phyloP scores from a whole-genome alignment of 345 rosid genomes.

The Brassica rapa region DNA sequence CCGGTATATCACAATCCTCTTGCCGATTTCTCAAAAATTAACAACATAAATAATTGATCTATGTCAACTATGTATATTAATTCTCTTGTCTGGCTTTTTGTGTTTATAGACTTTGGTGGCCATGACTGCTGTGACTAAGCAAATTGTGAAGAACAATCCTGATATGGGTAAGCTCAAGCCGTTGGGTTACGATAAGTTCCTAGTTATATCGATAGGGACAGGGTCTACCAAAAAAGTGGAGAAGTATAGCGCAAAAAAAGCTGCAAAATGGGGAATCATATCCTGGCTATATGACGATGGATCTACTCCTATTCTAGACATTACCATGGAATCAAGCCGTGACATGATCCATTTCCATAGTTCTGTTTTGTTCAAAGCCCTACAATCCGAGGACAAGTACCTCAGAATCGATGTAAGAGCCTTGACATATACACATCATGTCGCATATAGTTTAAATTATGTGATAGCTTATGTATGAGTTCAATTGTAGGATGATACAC shows the following conservation, averaged over 20 bases:
- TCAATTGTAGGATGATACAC: constrained; percentile 50
- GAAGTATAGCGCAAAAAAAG: constrained; percentile 49
- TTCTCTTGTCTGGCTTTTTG: not conserved
- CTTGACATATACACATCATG: not conserved
- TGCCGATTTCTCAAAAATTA: not conserved
- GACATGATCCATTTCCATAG: constrained; percentile 70
- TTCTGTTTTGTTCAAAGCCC: constrained; percentile 54
- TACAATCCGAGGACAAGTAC: constrained; percentile 56
- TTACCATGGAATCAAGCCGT: constrained; percentile 46
- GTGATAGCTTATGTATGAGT: not conserved
- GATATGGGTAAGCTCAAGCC: constrained; percentile 47
- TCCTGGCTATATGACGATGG: constrained; percentile 61
- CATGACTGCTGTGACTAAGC: constrained; percentile 58
- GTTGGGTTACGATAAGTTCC: constrained; percentile 50
- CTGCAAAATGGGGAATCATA: constrained; percentile 69
- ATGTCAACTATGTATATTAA: not conserved
- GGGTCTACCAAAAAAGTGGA: constrained; percentile 45
- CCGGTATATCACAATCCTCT: constrained; percentile 47
- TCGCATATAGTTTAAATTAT: not conserved
- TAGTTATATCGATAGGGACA: constrained; percentile 71
- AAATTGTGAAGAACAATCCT: constrained; percentile 51
- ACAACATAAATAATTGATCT: not conserved
- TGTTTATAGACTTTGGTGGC: constrained; percentile 61
- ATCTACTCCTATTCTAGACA: constrained; percentile 55
- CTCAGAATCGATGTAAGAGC: constrained; percentile 65